phyloP scores from a whole-genome alignment of 108 stramenopile species.

The Fragilariopsis cylindrus region DNA sequence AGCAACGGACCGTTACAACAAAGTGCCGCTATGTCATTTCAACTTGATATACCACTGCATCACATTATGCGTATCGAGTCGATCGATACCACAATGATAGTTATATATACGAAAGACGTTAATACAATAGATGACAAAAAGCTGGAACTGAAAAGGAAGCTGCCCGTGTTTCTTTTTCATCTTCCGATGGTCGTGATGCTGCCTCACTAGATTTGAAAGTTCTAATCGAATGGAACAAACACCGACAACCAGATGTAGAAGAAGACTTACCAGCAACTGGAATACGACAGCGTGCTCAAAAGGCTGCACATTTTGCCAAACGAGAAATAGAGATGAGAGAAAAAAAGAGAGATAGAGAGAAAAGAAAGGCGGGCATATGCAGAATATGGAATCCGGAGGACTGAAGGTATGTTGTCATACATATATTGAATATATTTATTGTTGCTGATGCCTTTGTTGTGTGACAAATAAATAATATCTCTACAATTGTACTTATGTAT shows the following conservation, averaged over 20 bases:
- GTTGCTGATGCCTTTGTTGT: conserved; percentile 45
- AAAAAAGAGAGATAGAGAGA: conserved; percentile 62
- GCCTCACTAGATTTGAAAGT: conserved; percentile 49
- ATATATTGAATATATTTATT: background rate
- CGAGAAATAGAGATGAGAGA: conserved; percentile 79
- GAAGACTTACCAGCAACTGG: conserved; percentile 43
- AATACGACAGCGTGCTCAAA: conserved; percentile 46
- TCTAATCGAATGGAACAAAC: conserved; percentile 75
- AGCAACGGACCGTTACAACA: conserved; percentile 16
- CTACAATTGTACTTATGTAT: too few relatives aligned
- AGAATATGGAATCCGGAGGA: conserved; percentile 28
- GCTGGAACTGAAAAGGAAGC: conserved; percentile 34
- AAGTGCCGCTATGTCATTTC: conserved; percentile 15
- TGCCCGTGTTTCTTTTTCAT: conserved; percentile 26
- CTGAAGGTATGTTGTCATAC: background rate
- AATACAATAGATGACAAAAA: conserved; percentile 33
- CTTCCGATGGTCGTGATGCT: conserved; percentile 30
- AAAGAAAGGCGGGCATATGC: conserved; percentile 77
- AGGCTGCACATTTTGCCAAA: conserved; percentile 83
- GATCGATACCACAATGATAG: conserved; percentile 27
- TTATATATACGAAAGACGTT: conserved; percentile 34
- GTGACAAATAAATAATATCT: too few relatives aligned
- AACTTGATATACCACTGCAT: conserved; percentile 45
- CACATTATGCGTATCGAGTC: conserved; percentile 36
- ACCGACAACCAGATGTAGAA: conserved; percentile 45